Percentiles rank a stretch among this genome's conserved stretches.
Evolutionary conservation across 2,329 filamentous ascomycete genomes (phyloP).

Genomic region (Ceratocystiopsis brevicomis): DNA sequence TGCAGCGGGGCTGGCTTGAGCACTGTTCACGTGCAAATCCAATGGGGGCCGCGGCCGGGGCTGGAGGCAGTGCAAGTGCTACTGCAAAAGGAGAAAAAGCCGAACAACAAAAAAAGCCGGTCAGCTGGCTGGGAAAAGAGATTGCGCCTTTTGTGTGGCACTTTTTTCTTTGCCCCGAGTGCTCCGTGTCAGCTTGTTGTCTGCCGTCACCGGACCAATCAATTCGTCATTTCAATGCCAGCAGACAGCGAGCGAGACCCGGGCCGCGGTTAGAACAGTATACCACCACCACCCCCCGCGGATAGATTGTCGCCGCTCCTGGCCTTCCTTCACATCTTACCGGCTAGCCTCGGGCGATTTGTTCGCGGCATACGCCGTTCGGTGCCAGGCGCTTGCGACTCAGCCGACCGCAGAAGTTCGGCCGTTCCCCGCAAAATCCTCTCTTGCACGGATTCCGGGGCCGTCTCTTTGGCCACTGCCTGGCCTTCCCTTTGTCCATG

Average conservation of each 20-base stretch:
- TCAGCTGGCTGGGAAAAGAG: constrained; percentile 1
- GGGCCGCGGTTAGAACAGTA: too few species aligned
- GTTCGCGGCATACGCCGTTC: background rate
- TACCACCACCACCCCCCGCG: too few species aligned
- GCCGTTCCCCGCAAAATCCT: too few species aligned
- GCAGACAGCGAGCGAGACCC: background rate
- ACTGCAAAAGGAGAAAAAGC: background rate
- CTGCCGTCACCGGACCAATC: background rate
- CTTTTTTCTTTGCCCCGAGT: background rate
- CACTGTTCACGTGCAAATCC: background rate
- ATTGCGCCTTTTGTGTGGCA: background rate
- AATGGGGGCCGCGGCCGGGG: too few species aligned
- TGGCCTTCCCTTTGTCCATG: constrained; percentile 1
- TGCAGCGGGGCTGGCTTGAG: too few species aligned
- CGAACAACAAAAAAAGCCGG: background rate
- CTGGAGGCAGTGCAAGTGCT: background rate
- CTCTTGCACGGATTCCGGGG: too few species aligned
- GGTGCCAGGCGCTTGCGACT: too few species aligned
- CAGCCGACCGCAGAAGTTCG: too few species aligned
- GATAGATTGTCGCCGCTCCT: too few species aligned
- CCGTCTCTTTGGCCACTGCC: background rate
- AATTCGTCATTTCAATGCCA: background rate
- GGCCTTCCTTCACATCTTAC: background rate
- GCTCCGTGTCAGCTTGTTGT: background rate
- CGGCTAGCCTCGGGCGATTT: constrained; percentile 3